These are phyloP conservation scores for Botryotinia calthae DNA, from an alignment of 2,329 filamentous ascomycete genomes.

Conservation along the genomic window DNA sequence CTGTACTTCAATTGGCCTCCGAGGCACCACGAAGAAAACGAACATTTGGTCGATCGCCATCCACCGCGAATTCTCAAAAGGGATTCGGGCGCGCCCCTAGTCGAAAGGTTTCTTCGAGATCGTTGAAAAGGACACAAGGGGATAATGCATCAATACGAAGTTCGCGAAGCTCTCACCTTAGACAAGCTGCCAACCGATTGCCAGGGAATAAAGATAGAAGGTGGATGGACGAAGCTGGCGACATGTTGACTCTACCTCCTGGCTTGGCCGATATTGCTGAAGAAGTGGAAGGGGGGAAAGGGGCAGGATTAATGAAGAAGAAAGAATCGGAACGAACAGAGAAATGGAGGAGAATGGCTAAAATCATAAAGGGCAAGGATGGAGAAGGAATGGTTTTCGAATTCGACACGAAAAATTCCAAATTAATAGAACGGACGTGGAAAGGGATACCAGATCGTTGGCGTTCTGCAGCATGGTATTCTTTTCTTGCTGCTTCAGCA, in stretches of 20 bases:
- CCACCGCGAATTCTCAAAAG: constrained; percentile 27
- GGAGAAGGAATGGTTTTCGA: constrained; percentile 64
- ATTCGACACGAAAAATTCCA: constrained; percentile 79
- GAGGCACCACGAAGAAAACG: constrained; percentile 36
- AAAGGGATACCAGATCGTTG: constrained; percentile 97
- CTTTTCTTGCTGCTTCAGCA: constrained; percentile 79
- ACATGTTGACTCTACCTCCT: constrained; percentile 61
- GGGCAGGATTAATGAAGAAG: constrained; percentile 55
- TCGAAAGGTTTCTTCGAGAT: constrained; percentile 56
- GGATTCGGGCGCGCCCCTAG: constrained; percentile 44
- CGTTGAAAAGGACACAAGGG: constrained; percentile 52
- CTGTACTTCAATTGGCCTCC: constrained; percentile 35
- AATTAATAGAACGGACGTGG: constrained; percentile 89
- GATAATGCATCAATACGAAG: constrained; percentile 41
- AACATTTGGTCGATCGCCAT: constrained; percentile 34
- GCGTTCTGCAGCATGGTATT: constrained; percentile 91
- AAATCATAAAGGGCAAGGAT: constrained; percentile 50
- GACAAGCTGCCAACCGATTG: constrained; percentile 57
- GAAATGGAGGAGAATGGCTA: constrained; percentile 68
- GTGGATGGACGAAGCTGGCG: constrained; percentile 63
- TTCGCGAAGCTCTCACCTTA: constrained; percentile 52
- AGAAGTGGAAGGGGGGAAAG: constrained; percentile 52
- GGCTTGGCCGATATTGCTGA: constrained; percentile 56
- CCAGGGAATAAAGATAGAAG: constrained; percentile 60
- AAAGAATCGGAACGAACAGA: constrained; percentile 63